Conservation (phyloP, 768 basidiomycete species). For the Auricularia heimuer region DNA sequence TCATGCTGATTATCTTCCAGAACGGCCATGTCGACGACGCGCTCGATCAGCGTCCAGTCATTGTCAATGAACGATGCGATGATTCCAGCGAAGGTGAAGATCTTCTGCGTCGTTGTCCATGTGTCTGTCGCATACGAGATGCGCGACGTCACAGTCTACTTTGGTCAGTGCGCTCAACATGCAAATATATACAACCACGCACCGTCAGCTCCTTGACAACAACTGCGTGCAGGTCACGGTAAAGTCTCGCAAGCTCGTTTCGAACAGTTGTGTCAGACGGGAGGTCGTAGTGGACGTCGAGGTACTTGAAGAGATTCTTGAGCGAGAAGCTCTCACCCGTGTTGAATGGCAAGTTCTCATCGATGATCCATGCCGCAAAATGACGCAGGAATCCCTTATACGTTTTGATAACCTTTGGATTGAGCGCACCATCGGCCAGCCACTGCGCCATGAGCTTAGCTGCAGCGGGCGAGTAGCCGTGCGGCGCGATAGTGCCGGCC, state of each 20-base stretch:
- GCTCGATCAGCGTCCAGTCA: constrained; percentile 14
- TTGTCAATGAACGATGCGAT: constrained; percentile 13
- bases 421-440: constrained; percentile 1
- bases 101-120: constrained; percentile 15
- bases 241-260: constrained; percentile 14
- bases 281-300: constrained; percentile 11
- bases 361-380: constrained; percentile 5
- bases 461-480: neutral
- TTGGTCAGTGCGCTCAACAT: neutral
- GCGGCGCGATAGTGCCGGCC: neutral
- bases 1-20: constrained; percentile 13
- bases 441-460: constrained; percentile 15
- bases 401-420: neutral
- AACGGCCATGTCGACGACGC: constrained; percentile 11
- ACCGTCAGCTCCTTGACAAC: constrained; percentile 16
- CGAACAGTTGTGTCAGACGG: constrained; percentile 21
- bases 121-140: constrained; percentile 11
- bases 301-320: constrained; percentile 10
- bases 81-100: constrained; percentile 14
- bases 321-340: constrained; percentile 15
- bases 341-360: constrained; percentile 18
- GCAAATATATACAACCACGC: neutral
- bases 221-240: constrained; percentile 13
- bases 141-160: constrained; percentile 10
- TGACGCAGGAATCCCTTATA: constrained; percentile 1